These are phyloP conservation scores for Xylaria sp. DNA, from an alignment of 2,329 filamentous ascomycete genomes.

Conservation along the genomic window DNA sequence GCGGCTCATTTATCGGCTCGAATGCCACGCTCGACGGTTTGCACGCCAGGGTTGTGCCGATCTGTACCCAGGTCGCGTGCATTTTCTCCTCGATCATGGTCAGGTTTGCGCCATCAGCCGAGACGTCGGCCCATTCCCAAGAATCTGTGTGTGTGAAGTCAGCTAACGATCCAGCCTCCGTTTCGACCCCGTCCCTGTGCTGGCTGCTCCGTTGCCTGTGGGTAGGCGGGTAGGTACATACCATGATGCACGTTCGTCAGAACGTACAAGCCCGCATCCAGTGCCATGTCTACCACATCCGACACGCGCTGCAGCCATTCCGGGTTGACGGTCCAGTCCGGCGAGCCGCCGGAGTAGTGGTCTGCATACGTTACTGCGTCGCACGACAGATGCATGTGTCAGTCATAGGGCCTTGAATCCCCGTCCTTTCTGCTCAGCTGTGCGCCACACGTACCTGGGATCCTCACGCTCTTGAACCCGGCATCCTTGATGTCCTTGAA, in stretches of 20 bases:
- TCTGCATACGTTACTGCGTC: slow-evolving; percentile 57
- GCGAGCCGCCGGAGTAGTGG: slow-evolving; percentile 54
- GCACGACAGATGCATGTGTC: neutral
- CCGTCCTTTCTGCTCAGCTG: neutral
- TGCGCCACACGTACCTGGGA: slow-evolving; percentile 45
- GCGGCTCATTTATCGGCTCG: slow-evolving; percentile 63
- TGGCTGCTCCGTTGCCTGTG: neutral
- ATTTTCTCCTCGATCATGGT: slow-evolving; percentile 60
- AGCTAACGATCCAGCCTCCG: neutral
- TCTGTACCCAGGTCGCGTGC: slow-evolving; percentile 59
- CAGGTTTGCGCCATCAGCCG: slow-evolving; percentile 47
- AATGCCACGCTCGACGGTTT: slow-evolving; percentile 58
- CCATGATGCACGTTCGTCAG: slow-evolving; percentile 62
- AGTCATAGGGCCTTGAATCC: slow-evolving; percentile 3
- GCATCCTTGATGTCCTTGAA: slow-evolving; percentile 55
- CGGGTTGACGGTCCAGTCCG: slow-evolving; percentile 56
- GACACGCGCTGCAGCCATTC: slow-evolving; percentile 60
- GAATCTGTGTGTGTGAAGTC: slow-evolving; percentile 44
- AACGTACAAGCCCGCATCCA: slow-evolving; percentile 52
- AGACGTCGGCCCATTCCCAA: slow-evolving; percentile 60
- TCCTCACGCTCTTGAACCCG: slow-evolving; percentile 60
- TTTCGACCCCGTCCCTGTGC: neutral
- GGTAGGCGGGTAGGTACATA: slow-evolving; percentile 11
- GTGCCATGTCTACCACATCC: slow-evolving; percentile 59
- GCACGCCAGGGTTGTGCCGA: slow-evolving; percentile 56